Conservation (phyloP, 345 rosid genomes). For the Ceriops decandra region DNA sequence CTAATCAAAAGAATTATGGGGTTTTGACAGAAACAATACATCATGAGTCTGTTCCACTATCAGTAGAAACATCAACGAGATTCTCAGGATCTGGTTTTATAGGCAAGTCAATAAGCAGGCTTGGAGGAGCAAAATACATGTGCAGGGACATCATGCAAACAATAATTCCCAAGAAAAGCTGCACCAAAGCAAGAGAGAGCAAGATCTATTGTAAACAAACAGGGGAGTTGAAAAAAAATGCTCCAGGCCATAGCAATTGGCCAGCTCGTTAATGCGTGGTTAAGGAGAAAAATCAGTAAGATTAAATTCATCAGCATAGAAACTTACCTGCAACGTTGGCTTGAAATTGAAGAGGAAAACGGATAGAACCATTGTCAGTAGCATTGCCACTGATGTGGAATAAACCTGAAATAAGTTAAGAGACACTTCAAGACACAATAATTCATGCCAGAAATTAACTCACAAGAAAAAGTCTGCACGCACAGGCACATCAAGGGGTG, state of each 20-base stretch:
- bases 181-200: slow-evolving; percentile 28
- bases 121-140: slow-evolving; percentile 87
- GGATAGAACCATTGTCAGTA: slow-evolving; percentile 70
- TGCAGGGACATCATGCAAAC: slow-evolving; percentile 96
- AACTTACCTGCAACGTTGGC: slow-evolving; percentile 66
- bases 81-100: slow-evolving; percentile 49
- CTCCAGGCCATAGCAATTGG: too few relatives aligned
- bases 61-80: slow-evolving; percentile 50
- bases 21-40: neutral
- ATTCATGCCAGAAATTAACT: too few relatives aligned
- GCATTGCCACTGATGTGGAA: slow-evolving; percentile 94
- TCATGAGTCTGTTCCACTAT: slow-evolving; percentile 59
- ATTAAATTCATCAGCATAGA: neutral
- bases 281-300: neutral
- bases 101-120: slow-evolving; percentile 62
- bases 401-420: slow-evolving; percentile 46
- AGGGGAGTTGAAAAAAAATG: too few relatives aligned
- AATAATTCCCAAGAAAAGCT: slow-evolving; percentile 91
- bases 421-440: too few relatives aligned
- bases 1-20: neutral
- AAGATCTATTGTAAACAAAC: too few relatives aligned
- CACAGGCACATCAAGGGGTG: too few relatives aligned
- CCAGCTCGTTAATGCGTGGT: too few relatives aligned
- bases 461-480: too few relatives aligned
- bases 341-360: slow-evolving; percentile 62